phyloP scores from a whole-genome alignment of 306 rosid species.

The Citrullus colocynthis region DNA sequence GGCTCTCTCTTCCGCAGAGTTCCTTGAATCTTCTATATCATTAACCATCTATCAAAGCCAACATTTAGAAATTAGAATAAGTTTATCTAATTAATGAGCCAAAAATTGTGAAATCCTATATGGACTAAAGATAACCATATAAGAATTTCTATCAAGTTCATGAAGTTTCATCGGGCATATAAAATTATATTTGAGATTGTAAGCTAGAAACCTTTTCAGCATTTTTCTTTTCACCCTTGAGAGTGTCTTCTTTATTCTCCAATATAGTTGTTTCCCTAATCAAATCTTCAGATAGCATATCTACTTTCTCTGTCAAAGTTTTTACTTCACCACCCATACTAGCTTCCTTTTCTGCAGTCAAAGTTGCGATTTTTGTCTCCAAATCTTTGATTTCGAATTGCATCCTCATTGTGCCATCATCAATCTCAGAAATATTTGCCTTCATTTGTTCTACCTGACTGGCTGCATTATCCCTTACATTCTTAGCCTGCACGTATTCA shows the following conservation, averaged over 20 bases:
- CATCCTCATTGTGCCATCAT: slow-evolving; percentile 25
- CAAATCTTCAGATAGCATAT: slow-evolving; percentile 55
- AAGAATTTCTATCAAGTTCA: background rate
- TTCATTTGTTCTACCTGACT: slow-evolving; percentile 66
- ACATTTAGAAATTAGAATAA: slow-evolving; percentile 16
- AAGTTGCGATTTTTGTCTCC: slow-evolving; percentile 48
- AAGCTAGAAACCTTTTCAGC: slow-evolving; percentile 43
- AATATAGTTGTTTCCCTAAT: slow-evolving; percentile 65
- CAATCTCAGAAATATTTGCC: slow-evolving; percentile 52
- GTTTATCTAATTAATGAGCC: slow-evolving; percentile 1
- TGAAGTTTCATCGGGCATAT: background rate
- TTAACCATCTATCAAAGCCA: slow-evolving; percentile 38
- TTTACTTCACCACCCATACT: slow-evolving; percentile 88
- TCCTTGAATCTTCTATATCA: slow-evolving; percentile 70
- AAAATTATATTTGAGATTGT: background rate
- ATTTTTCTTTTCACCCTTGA: slow-evolving; percentile 63
- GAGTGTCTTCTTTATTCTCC: slow-evolving; percentile 65
- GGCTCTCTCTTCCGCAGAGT: slow-evolving; percentile 56
- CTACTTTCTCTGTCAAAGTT: slow-evolving; percentile 61
- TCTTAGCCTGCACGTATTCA: slow-evolving; percentile 69
- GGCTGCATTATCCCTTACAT: slow-evolving; percentile 59
- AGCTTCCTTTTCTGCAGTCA: slow-evolving; percentile 80
- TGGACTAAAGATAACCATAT: slow-evolving; percentile 4
- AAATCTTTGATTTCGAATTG: slow-evolving; percentile 53
- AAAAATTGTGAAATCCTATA: background rate